Evolutionary conservation across 2,329 filamentous ascomycete species (phyloP).

Genomic region (Hawksworthiomyces lignivorus): DNA sequence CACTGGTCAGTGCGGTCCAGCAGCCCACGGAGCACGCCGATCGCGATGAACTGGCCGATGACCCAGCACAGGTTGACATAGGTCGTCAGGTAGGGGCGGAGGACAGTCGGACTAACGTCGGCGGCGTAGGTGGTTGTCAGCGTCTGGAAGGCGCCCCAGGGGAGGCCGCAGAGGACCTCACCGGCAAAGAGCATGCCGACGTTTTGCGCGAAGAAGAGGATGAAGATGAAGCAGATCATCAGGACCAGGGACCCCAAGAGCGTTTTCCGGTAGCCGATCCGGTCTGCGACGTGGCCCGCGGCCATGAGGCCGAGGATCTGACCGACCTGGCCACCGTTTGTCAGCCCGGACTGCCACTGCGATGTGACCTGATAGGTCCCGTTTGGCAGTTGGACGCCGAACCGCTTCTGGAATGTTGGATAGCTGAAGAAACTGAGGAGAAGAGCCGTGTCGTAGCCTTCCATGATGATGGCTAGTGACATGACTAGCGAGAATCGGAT

Average conservation of each 20-base stretch:
- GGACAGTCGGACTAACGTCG: constrained; percentile 39
- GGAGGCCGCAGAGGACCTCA: constrained; percentile 31
- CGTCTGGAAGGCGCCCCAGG: constrained; percentile 11
- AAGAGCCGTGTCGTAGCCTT: too few species aligned
- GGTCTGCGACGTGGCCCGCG: constrained; percentile 44
- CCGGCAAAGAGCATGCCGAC: constrained; percentile 39
- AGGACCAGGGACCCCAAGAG: constrained; percentile 38
- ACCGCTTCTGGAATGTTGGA: too few species aligned
- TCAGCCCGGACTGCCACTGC: too few species aligned
- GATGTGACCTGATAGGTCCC: too few species aligned
- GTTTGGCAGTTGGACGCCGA: too few species aligned
- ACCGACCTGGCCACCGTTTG: constrained; percentile 27
- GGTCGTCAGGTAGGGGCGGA: constrained; percentile 45
- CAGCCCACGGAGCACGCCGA: constrained; percentile 5
- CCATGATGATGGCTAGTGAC: too few species aligned
- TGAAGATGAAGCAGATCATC: constrained; percentile 44
- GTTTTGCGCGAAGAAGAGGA: constrained; percentile 44
- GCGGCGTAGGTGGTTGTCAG: constrained; percentile 32
- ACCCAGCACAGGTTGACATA: constrained; percentile 29
- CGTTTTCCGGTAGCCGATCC: constrained; percentile 42
- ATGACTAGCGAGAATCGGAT: too few species aligned
- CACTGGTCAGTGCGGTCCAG: constrained; percentile 8
- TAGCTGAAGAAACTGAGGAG: too few species aligned
- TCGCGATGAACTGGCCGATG: constrained; percentile 7
- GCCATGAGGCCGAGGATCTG: constrained; percentile 48